These are phyloP conservation scores for Cetraspora pellucida DNA, from an alignment of 192 early-diverging fungal genomes.

Conservation along the genomic window DNA sequence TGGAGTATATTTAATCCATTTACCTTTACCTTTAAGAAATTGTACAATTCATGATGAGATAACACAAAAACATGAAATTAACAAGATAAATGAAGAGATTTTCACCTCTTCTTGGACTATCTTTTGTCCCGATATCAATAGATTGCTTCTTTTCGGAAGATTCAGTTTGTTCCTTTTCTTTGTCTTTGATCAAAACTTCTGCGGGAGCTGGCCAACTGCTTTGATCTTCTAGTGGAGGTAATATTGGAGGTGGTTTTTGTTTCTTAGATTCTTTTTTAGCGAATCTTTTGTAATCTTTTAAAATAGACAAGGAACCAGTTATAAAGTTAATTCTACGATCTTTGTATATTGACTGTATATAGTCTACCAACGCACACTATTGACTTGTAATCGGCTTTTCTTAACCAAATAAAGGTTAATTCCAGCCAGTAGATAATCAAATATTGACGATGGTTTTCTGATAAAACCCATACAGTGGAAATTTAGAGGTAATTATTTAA, in stretches of 20 bases:
- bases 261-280: conserved; percentile 26
- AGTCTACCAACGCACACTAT: background rate
- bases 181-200: conserved; percentile 36
- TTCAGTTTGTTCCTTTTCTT: conserved; percentile 31
- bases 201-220: conserved; percentile 36
- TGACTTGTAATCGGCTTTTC: background rate
- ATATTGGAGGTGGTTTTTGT: conserved; percentile 11
- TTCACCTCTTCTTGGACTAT: conserved; percentile 27
- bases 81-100: background rate
- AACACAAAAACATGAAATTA: background rate
- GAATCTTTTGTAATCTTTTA: conserved; percentile 15
- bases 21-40: conserved; percentile 45
- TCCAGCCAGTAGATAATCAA: background rate
- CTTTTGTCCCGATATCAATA: conserved; percentile 6
- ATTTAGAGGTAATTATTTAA: background rate
- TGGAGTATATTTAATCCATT: conserved; percentile 55
- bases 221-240: conserved; percentile 36
- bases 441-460: background rate
- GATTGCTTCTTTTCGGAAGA: conserved; percentile 31
- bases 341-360: background rate
- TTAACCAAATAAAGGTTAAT: background rate
- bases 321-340: background rate
- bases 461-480: background rate
- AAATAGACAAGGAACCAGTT: background rate
- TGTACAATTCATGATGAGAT: background rate